Evolutionary conservation across 1,139 yeast genomes (phyloP).

Genomic region (Casaregolazyma suthepensis): DNA sequence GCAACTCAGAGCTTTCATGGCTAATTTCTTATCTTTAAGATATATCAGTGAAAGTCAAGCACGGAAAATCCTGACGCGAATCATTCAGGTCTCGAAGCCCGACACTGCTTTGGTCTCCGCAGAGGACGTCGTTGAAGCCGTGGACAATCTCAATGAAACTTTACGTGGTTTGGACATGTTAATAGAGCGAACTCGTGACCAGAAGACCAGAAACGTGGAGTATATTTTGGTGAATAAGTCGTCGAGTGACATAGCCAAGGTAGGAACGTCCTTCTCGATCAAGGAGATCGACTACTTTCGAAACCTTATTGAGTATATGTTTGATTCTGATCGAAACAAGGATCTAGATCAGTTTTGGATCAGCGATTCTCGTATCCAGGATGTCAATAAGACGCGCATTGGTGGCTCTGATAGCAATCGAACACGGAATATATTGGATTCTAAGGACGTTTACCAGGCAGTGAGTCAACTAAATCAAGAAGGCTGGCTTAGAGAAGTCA

Average conservation of each 20-base stretch:
- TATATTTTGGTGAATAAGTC: constrained; percentile 16
- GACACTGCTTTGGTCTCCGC: background rate
- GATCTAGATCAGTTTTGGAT: constrained; percentile 5
- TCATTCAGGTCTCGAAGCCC: constrained; percentile 7
- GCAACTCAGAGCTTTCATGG: background rate
- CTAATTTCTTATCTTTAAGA: constrained; percentile 11
- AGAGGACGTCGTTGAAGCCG: constrained; percentile 2
- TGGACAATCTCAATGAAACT: constrained; percentile 10
- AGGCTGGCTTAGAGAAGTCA: constrained; percentile 9
- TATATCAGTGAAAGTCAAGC: constrained; percentile 11
- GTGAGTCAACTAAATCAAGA: constrained; percentile 37
- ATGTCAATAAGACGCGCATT: constrained; percentile 1
- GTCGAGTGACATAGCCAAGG: constrained; percentile 12
- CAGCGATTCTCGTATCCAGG: background rate
- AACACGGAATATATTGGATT: background rate
- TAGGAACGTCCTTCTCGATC: constrained; percentile 18
- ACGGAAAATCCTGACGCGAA: constrained; percentile 1
- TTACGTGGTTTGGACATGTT: constrained; percentile 22
- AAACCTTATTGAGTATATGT: constrained; percentile 18
- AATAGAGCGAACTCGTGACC: constrained; percentile 17
- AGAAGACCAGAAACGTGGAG: constrained; percentile 11
- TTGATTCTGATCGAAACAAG: constrained; percentile 11
- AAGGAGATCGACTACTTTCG: constrained; percentile 22
- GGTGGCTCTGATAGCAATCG: background rate
- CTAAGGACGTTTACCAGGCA: constrained; percentile 36